Conservation (phyloP, 768 basidiomycete genomes). For the Chlorophyllum brunneum region DNA sequence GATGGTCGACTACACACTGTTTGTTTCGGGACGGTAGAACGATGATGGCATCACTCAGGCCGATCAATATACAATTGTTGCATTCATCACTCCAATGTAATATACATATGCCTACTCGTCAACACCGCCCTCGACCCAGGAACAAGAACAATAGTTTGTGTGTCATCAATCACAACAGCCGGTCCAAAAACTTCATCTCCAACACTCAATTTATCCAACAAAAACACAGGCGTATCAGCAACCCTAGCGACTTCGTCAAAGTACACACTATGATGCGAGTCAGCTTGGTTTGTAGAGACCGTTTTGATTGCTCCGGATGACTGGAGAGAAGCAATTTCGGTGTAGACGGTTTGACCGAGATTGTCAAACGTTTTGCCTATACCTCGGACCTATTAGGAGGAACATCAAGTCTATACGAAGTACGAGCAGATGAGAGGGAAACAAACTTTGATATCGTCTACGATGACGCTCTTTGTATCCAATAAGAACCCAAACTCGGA, state of each 20-base stretch:
- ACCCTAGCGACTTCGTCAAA: constrained; percentile 79
- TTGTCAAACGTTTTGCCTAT: constrained; percentile 88
- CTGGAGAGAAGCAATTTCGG: constrained; percentile 58
- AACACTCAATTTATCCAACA: constrained; percentile 57
- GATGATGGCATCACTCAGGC: too few species aligned
- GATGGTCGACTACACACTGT: background rate
- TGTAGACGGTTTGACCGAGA: constrained; percentile 75
- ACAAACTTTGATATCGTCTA: constrained; percentile 85
- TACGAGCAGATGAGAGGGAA: background rate
- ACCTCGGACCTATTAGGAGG: constrained; percentile 53
- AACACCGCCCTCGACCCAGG: constrained; percentile 66
- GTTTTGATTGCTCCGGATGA: constrained; percentile 16
- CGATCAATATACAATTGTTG: too few species aligned
- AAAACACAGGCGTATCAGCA: constrained; percentile 74
- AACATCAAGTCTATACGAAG: background rate
- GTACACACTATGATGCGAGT: constrained; percentile 65
- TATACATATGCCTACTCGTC: constrained; percentile 66
- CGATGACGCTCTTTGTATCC: constrained; percentile 76
- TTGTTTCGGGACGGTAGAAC: constrained; percentile 4
- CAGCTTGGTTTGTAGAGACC: constrained; percentile 42
- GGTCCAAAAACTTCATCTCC: constrained; percentile 81
- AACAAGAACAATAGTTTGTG: constrained; percentile 90
- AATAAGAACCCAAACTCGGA: constrained; percentile 90
- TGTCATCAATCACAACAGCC: constrained; percentile 92
- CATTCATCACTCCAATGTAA: too few species aligned